Evolutionary conservation across 2,329 filamentous ascomycete species (phyloP).

Genomic region (Colletotrichum coccodes): DNA sequence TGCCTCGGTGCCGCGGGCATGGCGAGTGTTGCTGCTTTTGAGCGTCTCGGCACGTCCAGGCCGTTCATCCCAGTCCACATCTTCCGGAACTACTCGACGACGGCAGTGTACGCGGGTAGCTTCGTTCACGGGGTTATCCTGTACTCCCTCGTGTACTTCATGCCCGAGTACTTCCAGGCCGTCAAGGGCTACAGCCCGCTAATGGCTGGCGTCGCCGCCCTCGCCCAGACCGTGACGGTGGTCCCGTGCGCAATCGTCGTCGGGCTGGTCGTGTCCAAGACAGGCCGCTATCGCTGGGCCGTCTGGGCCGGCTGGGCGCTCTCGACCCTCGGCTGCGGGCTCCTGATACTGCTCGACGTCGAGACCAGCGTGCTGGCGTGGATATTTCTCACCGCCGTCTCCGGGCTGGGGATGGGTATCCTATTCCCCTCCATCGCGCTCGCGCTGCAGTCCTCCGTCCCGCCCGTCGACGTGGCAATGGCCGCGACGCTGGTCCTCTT

Average conservation of each 20-base stretch:
- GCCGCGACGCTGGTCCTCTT: constrained; percentile 50
- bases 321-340: not conserved
- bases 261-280: not conserved
- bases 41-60: not conserved
- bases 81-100: not conserved
- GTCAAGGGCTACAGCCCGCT: not conserved
- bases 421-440: constrained; percentile 35
- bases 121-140: not conserved
- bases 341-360: not conserved
- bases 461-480: constrained; percentile 41
- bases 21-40: not conserved
- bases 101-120: not conserved
- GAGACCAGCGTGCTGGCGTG: not conserved
- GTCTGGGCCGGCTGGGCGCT: constrained; percentile 7
- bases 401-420: constrained; percentile 21
- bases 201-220: not conserved
- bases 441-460: constrained; percentile 48
- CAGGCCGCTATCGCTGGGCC: not conserved
- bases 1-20: not conserved
- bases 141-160: not conserved
- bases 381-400: not conserved
- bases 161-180: not conserved
- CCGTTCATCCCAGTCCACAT: not conserved
- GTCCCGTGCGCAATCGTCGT: not conserved
- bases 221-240: not conserved